Base-by-base conservation (phyloP, 371 early-diverging fungal genomes). In the Zychaea mexicana region DNA sequence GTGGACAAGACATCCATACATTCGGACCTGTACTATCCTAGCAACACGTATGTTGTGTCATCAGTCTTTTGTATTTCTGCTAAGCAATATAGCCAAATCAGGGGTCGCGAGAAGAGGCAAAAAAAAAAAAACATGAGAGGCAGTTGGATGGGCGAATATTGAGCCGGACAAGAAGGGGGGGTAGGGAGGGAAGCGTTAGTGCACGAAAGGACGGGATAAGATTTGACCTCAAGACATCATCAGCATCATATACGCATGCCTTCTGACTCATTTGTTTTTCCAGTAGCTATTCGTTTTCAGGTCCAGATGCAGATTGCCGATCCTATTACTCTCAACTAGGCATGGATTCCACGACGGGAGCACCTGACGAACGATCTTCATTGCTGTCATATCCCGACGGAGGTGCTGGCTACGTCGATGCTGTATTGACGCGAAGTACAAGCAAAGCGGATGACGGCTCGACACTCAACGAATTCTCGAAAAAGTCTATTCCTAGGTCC, bases 361-460 rank as follows among this genome's bases (percentile, higher is more conserved):
- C 21, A 42, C 9, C 36, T 4, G 42, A 52, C 22, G 65, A 65
- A 60, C n/a, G 45, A 2, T 36, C 65, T 9, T 65, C 65, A 1
- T 21, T 65, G 17, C 24, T 52, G 26, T 60, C 61, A 10, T 46
- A 36, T 22, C 52, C 39, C 69, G 13, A 55, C 54, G 10, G 69
- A 71, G 7, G 57, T 73, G 42, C 71, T 76, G 19, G 74, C 72
- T 39, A 72, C 64, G 21, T 72, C 4, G 65, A 58, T 19, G 19
- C 27, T 2, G 57, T 57, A 5, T 42, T 60, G 9, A 39, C 65
- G 2, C 21, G 30, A 4, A 28, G 27, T 15, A 65, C 49, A 38
- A 65, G 32, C 22, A 31, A 72, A 42, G 55, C 62, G 38, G 62
- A 52, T 57, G 61, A 39, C 36, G 21, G 26, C 24, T 57, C 33